Evolutionary conservation across 2,329 filamentous ascomycete genomes (phyloP), one percentile per base, ranked within the genome.

Genomic region (Coleophoma crateriformis): DNA sequence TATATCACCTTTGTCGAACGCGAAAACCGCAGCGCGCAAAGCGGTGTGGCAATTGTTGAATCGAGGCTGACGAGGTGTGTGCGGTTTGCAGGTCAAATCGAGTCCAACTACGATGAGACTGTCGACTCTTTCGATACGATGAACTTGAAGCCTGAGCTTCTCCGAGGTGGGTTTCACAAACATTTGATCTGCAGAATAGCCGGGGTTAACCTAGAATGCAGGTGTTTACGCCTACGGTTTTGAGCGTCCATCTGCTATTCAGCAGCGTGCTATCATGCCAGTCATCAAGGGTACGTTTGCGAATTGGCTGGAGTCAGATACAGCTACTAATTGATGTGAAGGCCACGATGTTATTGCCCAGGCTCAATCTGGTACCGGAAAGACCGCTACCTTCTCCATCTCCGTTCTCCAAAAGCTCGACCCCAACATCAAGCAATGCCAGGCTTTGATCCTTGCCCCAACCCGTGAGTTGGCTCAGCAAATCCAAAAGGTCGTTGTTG

Each of bases 21-120:
- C 27, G 27, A 27, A 27, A 27, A 27, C 27, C 27, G 27, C 27
- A 61, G 53, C 60, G 58, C 51, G 53, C 20, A 35, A 33, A 33
- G 41, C 45, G 48, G 13, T 44, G 51, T 37, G 17, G 47, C 12
- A 33, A 15, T 43, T 35, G 37, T 45, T 39, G 15, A 53, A 54
- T 45, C 34, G 46, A 47, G 40, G 53, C 60, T 64, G 50, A 61
- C 51, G 33, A 53, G 47, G 27, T 27, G 27, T 27, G 27, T 27
- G 27, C 27, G 54, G 46, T 52, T 55, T 52, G 67, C 72, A 96
- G 92, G 87, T 76, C 90, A 95, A 80, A 99, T 99, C 82, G 95
- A 99, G 84, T 96, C 91, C 71, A 99, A 99, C 89, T 99, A 97
- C 80, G 94, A 99, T 83, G 91, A 97, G 84, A 91, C 92, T 68